These are phyloP conservation scores for Kandelia obovata DNA, from an alignment of 345 rosid genomes.

Conservation along the genomic window DNA sequence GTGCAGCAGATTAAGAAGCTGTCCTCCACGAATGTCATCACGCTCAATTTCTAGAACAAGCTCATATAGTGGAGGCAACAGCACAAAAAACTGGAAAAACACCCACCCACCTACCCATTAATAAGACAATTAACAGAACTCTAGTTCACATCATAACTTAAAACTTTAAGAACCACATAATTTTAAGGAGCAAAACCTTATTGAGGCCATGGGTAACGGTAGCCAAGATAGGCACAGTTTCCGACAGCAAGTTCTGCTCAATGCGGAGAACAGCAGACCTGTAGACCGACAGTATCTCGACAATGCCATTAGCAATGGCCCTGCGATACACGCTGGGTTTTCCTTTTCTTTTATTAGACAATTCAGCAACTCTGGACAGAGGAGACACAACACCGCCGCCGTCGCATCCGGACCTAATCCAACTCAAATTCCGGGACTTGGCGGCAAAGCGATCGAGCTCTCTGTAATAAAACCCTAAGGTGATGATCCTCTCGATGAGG, in stretches of 20 bases:
- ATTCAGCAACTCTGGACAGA: constrained; percentile 44
- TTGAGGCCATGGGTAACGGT: constrained; percentile 86
- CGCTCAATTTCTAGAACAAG: constrained; percentile 88
- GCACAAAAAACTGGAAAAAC: constrained; percentile 64
- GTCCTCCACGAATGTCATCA: constrained; percentile 84
- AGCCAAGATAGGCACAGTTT: constrained; percentile 72
- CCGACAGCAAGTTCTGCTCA: constrained; percentile 81
- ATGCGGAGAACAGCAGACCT: constrained; percentile 87
- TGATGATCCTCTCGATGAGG: constrained; percentile 75
- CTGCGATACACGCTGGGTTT: constrained; percentile 71
- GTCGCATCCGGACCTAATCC: constrained; percentile 57
- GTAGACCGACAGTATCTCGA: constrained; percentile 76
- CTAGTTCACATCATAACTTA: background rate
- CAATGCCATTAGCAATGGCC: constrained; percentile 92
- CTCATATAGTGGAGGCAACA: constrained; percentile 84
- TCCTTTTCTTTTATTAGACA: constrained; percentile 30
- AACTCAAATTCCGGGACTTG: constrained; percentile 73
- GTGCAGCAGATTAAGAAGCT: constrained; percentile 78
- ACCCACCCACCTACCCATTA: background rate
- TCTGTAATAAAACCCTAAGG: constrained; percentile 83
- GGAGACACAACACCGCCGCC: constrained; percentile 29
- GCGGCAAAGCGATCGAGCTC: constrained; percentile 83
- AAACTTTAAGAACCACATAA: background rate
- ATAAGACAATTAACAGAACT: background rate
- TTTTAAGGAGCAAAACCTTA: constrained; percentile 44